Percentiles rank a stretch among this genome's conserved stretches.
phyloP scores from a whole-genome alignment of 1,284 basidiomycete genomes.

The Porodaedalea pini region DNA sequence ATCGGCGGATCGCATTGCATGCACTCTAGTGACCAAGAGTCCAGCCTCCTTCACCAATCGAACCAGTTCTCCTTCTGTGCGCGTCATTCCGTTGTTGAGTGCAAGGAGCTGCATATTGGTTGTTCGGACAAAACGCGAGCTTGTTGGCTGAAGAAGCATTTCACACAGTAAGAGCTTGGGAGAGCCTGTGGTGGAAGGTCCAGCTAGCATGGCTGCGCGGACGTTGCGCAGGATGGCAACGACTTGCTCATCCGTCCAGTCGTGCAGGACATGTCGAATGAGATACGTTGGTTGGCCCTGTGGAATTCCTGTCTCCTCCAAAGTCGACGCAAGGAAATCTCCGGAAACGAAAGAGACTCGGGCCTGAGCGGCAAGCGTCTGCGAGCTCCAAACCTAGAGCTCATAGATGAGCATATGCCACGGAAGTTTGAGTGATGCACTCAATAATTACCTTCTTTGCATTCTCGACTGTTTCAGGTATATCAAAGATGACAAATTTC shows the following conservation, averaged over 20 bases:
- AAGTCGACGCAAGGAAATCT: conserved; percentile 28
- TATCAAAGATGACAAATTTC: conserved; percentile 22
- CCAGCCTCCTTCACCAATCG: conserved; percentile 22
- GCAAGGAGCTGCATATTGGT: conserved; percentile 32
- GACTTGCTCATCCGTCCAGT: conserved; percentile 32
- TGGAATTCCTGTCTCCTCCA: conserved; percentile 27
- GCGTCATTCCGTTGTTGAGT: conserved; percentile 31
- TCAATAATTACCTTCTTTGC: conserved; percentile 19
- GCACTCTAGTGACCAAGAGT: conserved; percentile 15
- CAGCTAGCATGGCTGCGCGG: conserved; percentile 28
- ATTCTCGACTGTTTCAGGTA: conserved; percentile 20
- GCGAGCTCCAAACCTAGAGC: conserved; percentile 26
- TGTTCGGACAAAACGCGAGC: conserved; percentile 29
- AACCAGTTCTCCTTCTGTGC: conserved; percentile 28
- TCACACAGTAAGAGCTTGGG: conserved; percentile 29
- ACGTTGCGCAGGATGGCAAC: conserved; percentile 29
- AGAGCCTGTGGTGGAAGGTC: background rate
- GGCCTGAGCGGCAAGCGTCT: conserved; percentile 19
- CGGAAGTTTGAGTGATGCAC: background rate
- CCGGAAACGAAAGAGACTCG: conserved; percentile 29
- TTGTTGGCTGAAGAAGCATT: conserved; percentile 28
- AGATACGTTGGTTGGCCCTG: conserved; percentile 29
- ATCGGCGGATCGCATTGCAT: conserved; percentile 23
- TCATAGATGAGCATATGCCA: background rate
- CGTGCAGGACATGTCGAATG: conserved; percentile 33